Evolutionary conservation across 2,329 filamentous ascomycete genomes (phyloP), one percentile per base, ranked within the genome.

Genomic region (Dactylella cylindrospora): DNA sequence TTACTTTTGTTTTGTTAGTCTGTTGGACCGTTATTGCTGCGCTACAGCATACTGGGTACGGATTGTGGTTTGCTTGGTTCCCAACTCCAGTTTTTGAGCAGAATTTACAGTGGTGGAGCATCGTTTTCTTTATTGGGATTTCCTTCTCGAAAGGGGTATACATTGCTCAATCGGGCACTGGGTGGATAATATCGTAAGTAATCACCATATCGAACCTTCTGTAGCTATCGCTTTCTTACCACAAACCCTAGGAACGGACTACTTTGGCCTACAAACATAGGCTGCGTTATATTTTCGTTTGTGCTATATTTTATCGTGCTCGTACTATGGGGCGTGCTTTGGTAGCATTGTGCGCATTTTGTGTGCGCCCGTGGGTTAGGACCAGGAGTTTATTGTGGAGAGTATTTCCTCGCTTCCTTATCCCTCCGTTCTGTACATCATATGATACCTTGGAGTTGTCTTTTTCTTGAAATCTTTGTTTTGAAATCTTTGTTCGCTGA

Each of bases 221-320:
- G 10, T 26, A 23, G 19, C 13, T 40, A 12, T 40, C 22, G 15
- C 33, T 41, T 25, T 46, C 25, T 19, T 26, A n/a, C n/a, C n/a
- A n/a, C n/a, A n/a, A n/a, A n/a, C n/a, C 29, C 5, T 45, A 62
- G 57, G 12, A 43, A 47, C 32, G 49, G 49, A 12, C 23, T 62
- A 13, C 41, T 54, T 13, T 62, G 57, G 57, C 12, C 35, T 40
- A 49, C 43, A 12, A 62, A 36, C 8, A 33, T 62, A n/a, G 57
- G 49, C 19, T 62, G 43, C 10, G 22, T 29, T 19, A 22, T 44
- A 12, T 44, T 25, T n/a, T 62, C 57, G 2, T 62, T 62, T 23
- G 36, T 62, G 13, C 29, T 62, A 45, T 62, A 62, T 36, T 62
- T 62, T 19, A 38, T 62, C 15, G 57, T 44, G 8, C 57, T 62